These are phyloP conservation scores for Skeletonema menzelii DNA, from an alignment of 108 stramenopile species.

Conservation along the genomic window DNA sequence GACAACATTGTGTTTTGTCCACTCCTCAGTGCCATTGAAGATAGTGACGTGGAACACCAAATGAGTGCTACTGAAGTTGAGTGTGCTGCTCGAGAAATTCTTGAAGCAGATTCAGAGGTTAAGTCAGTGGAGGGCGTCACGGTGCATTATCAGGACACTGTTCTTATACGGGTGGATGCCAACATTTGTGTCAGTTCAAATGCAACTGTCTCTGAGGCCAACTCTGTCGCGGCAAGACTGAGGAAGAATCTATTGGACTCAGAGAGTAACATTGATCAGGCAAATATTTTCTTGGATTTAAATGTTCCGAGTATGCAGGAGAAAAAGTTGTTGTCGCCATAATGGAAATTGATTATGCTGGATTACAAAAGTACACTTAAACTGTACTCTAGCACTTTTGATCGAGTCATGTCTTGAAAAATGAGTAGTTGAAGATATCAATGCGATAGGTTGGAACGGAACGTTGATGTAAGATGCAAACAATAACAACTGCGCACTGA, in stretches of 20 bases:
- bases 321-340: not conserved
- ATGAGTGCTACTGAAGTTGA: constrained; percentile 40
- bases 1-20: constrained; percentile 54
- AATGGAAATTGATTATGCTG: not conserved
- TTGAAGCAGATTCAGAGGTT: constrained; percentile 43
- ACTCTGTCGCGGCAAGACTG: constrained; percentile 36
- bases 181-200: constrained; percentile 47
- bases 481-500: not conserved
- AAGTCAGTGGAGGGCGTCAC: constrained; percentile 51
- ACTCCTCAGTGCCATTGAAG: constrained; percentile 43
- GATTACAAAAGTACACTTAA: not conserved
- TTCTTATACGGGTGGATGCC: constrained; percentile 51
- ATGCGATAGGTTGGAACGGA: not conserved
- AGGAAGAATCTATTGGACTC: constrained; percentile 37
- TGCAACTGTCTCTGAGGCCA: constrained; percentile 39
- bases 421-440: not conserved
- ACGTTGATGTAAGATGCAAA: not conserved
- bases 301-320: constrained; percentile 14
- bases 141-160: constrained; percentile 56
- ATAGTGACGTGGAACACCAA: constrained; percentile 27
- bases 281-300: constrained; percentile 63
- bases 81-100: constrained; percentile 22
- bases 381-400: not conserved
- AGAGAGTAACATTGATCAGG: constrained; percentile 36
- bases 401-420: not conserved